Percentiles rank a stretch among this genome's conserved stretches.
phyloP scores from a whole-genome alignment of 2,329 filamentous ascomycete genomes.

The Chaetomium olivaceum region DNA sequence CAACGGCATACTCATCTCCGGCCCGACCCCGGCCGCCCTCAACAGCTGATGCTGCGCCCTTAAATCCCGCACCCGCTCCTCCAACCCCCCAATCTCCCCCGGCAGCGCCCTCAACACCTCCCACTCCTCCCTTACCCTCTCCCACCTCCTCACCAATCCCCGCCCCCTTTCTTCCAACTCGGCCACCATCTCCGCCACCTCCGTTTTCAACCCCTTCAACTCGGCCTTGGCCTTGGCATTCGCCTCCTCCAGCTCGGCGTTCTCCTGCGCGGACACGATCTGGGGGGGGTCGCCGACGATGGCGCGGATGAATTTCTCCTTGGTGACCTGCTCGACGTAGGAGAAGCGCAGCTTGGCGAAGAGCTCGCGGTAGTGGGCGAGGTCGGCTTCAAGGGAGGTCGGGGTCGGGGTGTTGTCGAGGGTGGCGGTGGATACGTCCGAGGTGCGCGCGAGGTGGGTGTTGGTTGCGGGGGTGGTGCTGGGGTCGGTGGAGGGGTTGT shows the following conservation, averaged over 20 bases:
- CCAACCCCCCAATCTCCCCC: slow-evolving; percentile 49
- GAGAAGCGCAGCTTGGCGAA: slow-evolving; percentile 96
- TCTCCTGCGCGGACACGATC: slow-evolving; percentile 80
- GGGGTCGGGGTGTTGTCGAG: slow-evolving; percentile 71
- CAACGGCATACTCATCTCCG: slow-evolving; percentile 55
- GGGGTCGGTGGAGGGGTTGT: slow-evolving; percentile 32
- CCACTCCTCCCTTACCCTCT: slow-evolving; percentile 52
- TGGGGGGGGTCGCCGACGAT: slow-evolving; percentile 89
- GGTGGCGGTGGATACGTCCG: slow-evolving; percentile 68
- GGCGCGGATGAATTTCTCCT: slow-evolving; percentile 93
- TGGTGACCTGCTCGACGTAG: slow-evolving; percentile 97
- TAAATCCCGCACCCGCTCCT: slow-evolving; percentile 31
- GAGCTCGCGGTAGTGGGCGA: slow-evolving; percentile 88
- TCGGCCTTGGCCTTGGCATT: slow-evolving; percentile 71
- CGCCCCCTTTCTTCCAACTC: slow-evolving; percentile 68
- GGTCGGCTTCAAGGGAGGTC: slow-evolving; percentile 75
- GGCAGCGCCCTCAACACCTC: slow-evolving; percentile 54
- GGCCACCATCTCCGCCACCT: slow-evolving; percentile 71
- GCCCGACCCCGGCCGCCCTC: neutral
- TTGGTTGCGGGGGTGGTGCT: slow-evolving; percentile 35
- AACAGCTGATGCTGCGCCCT: slow-evolving; percentile 38
- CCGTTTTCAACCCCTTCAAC: slow-evolving; percentile 76
- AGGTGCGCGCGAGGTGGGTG: slow-evolving; percentile 61
- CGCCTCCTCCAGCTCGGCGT: slow-evolving; percentile 69
- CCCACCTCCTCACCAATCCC: slow-evolving; percentile 57